Evolutionary conservation across 1,284 basidiomycete genomes (phyloP).

Genomic region (Ganoderma sinense): DNA sequence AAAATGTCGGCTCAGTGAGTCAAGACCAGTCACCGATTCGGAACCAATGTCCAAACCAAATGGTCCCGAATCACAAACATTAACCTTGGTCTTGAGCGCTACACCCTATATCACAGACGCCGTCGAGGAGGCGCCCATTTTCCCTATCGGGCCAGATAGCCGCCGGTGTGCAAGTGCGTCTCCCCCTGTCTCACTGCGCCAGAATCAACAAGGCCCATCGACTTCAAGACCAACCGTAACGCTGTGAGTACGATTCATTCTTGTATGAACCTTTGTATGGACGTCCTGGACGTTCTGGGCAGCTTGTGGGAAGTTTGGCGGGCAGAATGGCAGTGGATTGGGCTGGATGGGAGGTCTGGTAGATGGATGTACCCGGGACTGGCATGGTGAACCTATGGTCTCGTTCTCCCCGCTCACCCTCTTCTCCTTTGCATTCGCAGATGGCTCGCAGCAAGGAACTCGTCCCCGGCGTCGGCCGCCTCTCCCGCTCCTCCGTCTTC

Average conservation of each 20-base stretch:
- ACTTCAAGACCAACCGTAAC: constrained; percentile 48
- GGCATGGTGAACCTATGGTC: constrained; percentile 25
- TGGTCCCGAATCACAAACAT: neutral
- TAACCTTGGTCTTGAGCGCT: neutral
- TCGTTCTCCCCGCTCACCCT: constrained; percentile 29
- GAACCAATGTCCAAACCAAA: neutral
- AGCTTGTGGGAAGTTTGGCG: constrained; percentile 6
- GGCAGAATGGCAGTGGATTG: constrained; percentile 25
- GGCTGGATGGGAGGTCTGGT: constrained; percentile 45
- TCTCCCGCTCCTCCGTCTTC: constrained; percentile 84
- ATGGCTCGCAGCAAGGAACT: constrained; percentile 95
- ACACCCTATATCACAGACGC: constrained; percentile 12
- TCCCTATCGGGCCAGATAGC: constrained; percentile 23
- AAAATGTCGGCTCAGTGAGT: neutral
- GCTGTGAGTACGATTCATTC: constrained; percentile 29
- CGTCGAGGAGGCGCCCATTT: constrained; percentile 8
- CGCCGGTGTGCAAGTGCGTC: constrained; percentile 20
- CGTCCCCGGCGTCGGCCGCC: constrained; percentile 85
- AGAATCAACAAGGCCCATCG: constrained; percentile 37
- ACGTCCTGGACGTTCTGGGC: constrained; percentile 20
- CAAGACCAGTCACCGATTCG: neutral
- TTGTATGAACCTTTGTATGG: constrained; percentile 25
- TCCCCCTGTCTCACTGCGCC: constrained; percentile 25
- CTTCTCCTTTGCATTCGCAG: constrained; percentile 45
- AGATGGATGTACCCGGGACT: constrained; percentile 45